Percentiles rank a stretch among this genome's conserved stretches.
Evolutionary conservation across 768 basidiomycete genomes (phyloP).

Genomic region (Sistotremastrum niveocremeum): DNA sequence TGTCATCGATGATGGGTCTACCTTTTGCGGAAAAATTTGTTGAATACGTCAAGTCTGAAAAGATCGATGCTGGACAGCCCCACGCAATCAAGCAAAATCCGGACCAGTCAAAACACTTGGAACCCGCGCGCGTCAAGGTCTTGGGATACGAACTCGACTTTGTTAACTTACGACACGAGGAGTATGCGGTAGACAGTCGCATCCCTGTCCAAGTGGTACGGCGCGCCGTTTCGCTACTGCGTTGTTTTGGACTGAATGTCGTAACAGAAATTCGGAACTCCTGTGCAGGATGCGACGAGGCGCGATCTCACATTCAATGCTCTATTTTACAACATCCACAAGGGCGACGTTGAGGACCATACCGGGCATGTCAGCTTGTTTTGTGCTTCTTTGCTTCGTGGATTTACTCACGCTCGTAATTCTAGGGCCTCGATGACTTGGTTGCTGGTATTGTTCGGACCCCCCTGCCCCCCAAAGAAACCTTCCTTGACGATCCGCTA

Average conservation of each 20-base stretch:
- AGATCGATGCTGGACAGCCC: conserved; percentile 38
- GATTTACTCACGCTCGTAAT: conserved; percentile 5
- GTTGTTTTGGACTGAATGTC: background rate
- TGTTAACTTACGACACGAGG: conserved; percentile 87
- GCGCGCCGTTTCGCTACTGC: conserved; percentile 2
- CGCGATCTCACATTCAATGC: conserved; percentile 94
- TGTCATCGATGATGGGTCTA: conserved; percentile 80
- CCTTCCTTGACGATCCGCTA: conserved; percentile 89
- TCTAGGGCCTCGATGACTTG: conserved; percentile 76
- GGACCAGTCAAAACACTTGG: conserved; percentile 94
- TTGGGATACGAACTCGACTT: conserved; percentile 80
- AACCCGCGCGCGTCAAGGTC: conserved; percentile 79
- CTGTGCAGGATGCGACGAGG: conserved; percentile 77
- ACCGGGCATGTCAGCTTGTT: conserved; percentile 38
- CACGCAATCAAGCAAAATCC: conserved; percentile 87
- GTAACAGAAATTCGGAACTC: conserved; percentile 76
- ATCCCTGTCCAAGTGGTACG: conserved; percentile 82
- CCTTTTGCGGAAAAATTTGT: conserved; percentile 75
- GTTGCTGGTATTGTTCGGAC: conserved; percentile 70
- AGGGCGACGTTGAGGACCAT: conserved; percentile 71
- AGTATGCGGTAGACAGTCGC: conserved; percentile 74
- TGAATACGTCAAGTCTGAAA: conserved; percentile 38
- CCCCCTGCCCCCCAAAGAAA: conserved; percentile 73
- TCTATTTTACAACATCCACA: conserved; percentile 91
- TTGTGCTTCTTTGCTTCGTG: background rate